A percentile compares a stretch with the other conserved stretches of the same genome.
Evolutionary conservation across 2,329 filamentous ascomycete genomes (phyloP).

Genomic region (Neonectria ditissima): DNA sequence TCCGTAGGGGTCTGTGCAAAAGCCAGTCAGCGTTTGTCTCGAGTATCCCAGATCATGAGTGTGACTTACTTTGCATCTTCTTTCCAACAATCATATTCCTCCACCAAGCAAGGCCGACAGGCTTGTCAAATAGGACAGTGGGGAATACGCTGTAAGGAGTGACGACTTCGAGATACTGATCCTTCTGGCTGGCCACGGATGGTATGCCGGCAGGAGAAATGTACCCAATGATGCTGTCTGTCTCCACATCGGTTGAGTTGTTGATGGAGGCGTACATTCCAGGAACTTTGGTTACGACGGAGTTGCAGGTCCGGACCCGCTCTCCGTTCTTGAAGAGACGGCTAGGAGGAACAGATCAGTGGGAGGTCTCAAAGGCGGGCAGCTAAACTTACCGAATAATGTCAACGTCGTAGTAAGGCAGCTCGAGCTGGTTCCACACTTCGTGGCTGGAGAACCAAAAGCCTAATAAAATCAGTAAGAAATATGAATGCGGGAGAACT

Average conservation of each 20-base stretch:
- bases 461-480: constrained; percentile 35
- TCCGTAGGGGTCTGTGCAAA: constrained; percentile 50
- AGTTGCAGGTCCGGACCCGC: constrained; percentile 56
- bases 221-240: constrained; percentile 52
- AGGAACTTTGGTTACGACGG: constrained; percentile 50
- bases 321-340: constrained; percentile 55
- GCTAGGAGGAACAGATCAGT: constrained; percentile 22
- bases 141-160: constrained; percentile 56
- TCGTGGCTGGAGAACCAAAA: constrained; percentile 58
- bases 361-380: rapidly evolving
- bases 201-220: constrained; percentile 57
- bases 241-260: constrained; percentile 54
- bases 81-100: constrained; percentile 55
- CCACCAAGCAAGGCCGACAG: constrained; percentile 57
- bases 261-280: constrained; percentile 58
- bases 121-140: constrained; percentile 52
- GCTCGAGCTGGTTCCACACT: constrained; percentile 56
- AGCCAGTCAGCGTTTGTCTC: background rate
- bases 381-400: constrained; percentile 48
- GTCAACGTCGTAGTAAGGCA: constrained; percentile 57
- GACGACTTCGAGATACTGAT: constrained; percentile 56
- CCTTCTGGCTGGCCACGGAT: constrained; percentile 53
- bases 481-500: background rate
- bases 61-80: constrained; percentile 57
- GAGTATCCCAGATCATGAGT: background rate